phyloP scores from a whole-genome alignment of 176 grass and related monocot species.

The Oryza coarctata region DNA sequence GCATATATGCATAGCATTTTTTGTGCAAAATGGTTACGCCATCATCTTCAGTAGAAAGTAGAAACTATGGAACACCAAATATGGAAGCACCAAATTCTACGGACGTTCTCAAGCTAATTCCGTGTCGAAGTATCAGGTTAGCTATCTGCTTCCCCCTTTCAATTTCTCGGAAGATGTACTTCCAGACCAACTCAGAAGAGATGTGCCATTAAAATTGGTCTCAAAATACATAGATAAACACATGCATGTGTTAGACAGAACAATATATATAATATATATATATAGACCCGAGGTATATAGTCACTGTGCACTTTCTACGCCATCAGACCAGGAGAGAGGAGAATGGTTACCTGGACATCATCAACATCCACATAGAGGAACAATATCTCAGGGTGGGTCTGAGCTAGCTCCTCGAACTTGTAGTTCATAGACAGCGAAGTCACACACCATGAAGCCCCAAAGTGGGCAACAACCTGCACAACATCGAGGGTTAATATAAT shows the following conservation, averaged over 20 bases:
- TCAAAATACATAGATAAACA: not conserved
- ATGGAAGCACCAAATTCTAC: not conserved
- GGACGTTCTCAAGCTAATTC: not conserved
- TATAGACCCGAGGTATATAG: too few species aligned
- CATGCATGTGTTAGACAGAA: too few species aligned
- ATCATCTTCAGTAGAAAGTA: not conserved
- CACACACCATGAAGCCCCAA: constrained; percentile 91
- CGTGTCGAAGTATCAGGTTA: not conserved
- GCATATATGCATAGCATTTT: not conserved
- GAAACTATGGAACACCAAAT: not conserved
- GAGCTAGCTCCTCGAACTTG: constrained; percentile 85
- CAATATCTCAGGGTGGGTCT: constrained; percentile 58
- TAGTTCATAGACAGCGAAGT: constrained; percentile 93
- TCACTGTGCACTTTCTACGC: too few species aligned
- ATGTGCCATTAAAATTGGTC: not conserved
- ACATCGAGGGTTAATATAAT: not conserved
- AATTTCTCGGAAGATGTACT: not conserved
- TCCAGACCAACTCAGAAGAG: not conserved
- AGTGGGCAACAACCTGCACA: constrained; percentile 75
- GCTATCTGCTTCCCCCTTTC: not conserved
- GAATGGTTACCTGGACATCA: constrained; percentile 63
- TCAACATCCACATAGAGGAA: constrained; percentile 93
- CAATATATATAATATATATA: too few species aligned
- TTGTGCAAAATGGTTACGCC: not conserved
- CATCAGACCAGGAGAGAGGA: not conserved